Conservation (phyloP, 1,139 yeast species). For the Suhomyces bribrorum region DNA sequence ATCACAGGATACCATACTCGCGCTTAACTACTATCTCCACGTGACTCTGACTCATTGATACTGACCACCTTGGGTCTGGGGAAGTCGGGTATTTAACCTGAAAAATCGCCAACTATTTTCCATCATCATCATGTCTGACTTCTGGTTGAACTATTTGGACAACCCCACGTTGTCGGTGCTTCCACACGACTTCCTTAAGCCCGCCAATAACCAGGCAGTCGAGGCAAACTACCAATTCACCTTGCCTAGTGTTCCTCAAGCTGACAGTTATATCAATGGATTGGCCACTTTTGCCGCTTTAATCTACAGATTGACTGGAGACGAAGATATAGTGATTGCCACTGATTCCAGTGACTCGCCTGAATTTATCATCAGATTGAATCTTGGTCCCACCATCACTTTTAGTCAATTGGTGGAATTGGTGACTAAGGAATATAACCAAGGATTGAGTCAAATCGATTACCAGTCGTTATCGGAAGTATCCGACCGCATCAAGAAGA, state of each 20-base stretch:
- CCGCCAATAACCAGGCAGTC: conserved; percentile 67
- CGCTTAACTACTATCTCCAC: conserved; percentile 5
- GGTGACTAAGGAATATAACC: conserved; percentile 45
- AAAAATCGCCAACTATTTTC: not conserved
- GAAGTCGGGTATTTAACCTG: not conserved
- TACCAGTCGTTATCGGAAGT: conserved; percentile 56
- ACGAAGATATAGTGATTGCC: conserved; percentile 88
- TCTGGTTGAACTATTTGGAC: conserved; percentile 71
- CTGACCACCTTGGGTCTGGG: not conserved
- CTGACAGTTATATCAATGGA: conserved; percentile 47
- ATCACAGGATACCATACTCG: conserved; percentile 2
- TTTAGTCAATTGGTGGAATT: conserved; percentile 53
- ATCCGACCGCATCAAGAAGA: conserved; percentile 49
- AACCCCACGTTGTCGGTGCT: conserved; percentile 83
- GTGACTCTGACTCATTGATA: conserved; percentile 6
- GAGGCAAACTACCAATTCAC: conserved; percentile 56
- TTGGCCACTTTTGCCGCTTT: conserved; percentile 73
- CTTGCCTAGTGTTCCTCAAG: conserved; percentile 21
- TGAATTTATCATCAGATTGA: conserved; percentile 63
- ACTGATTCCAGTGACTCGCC: conserved; percentile 50
- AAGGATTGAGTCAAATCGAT: conserved; percentile 40
- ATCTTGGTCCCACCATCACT: conserved; percentile 52
- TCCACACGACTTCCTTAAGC: conserved; percentile 85
- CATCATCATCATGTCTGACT: conserved; percentile 26
- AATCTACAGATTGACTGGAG: conserved; percentile 83